Percentiles rank a stretch among this genome's conserved stretches.
phyloP scores from a whole-genome alignment of 2,329 filamentous ascomycete genomes.

The Botrytis paeoniae region DNA sequence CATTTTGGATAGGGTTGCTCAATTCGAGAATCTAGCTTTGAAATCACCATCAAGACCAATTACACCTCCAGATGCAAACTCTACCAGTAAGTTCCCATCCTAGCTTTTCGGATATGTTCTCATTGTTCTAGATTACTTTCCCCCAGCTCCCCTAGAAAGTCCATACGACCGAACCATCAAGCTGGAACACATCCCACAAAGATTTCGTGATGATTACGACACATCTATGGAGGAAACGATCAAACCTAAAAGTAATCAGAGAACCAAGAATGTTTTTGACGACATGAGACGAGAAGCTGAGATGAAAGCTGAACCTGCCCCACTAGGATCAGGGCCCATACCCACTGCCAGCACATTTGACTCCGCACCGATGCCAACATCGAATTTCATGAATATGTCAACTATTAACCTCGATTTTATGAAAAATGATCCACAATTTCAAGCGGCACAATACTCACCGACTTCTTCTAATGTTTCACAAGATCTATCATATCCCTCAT shows the following conservation, averaged over 20 bases:
- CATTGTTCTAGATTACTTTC: conserved; percentile 54
- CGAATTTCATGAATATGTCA: conserved; percentile 54
- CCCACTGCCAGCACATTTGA: conserved; percentile 46
- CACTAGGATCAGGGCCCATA: conserved; percentile 52
- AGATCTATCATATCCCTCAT: conserved; percentile 49
- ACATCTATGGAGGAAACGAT: conserved; percentile 66
- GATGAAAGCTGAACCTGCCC: conserved; percentile 51
- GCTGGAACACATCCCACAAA: conserved; percentile 39
- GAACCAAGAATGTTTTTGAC: conserved; percentile 54
- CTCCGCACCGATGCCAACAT: conserved; percentile 52
- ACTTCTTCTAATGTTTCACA: conserved; percentile 41
- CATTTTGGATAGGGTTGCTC: conserved; percentile 57
- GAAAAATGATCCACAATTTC: conserved; percentile 34
- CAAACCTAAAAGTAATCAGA: conserved; percentile 51
- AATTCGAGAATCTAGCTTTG: conserved; percentile 54
- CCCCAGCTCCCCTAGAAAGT: conserved; percentile 65
- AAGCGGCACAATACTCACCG: conserved; percentile 32
- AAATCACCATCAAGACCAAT: conserved; percentile 50
- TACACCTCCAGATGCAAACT: conserved; percentile 61
- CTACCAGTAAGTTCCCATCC: conserved; percentile 49
- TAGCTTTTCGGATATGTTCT: conserved; percentile 18
- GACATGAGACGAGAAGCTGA: conserved; percentile 57
- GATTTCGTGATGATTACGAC: conserved; percentile 61
- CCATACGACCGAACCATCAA: conserved; percentile 48
- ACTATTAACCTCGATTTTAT: conserved; percentile 47